Evolutionary conservation across 768 basidiomycete genomes (phyloP).

Genomic region (Tricholoma furcatifolium): DNA sequence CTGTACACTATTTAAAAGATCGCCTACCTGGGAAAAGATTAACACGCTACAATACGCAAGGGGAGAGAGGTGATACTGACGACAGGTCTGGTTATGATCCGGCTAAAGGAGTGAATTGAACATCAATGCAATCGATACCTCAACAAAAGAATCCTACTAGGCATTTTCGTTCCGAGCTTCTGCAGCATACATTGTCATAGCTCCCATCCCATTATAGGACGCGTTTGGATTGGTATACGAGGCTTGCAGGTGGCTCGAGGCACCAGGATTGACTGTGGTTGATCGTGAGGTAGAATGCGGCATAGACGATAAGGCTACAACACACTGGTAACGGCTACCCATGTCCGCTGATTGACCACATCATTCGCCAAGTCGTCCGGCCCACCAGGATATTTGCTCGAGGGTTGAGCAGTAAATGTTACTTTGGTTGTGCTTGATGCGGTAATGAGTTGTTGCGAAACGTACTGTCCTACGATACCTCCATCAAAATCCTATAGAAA

Average conservation of each 20-base stretch:
- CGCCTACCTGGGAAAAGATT: conserved; percentile 24
- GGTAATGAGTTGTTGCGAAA: conserved; percentile 33
- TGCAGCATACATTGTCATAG: conserved; percentile 46
- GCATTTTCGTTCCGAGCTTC: conserved; percentile 63
- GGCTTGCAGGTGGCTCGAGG: conserved; percentile 33
- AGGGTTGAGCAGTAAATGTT: conserved; percentile 38
- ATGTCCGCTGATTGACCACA: conserved; percentile 46
- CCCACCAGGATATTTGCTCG: conserved; percentile 42
- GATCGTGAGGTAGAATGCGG: neutral
- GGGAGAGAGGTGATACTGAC: conserved; percentile 17
- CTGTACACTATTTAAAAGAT: conserved; percentile 32
- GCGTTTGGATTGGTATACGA: conserved; percentile 37
- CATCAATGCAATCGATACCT: neutral
- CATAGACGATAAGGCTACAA: neutral
- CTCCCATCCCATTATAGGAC: conserved; percentile 45
- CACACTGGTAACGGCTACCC: conserved; percentile 53
- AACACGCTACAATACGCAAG: neutral
- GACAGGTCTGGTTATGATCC: conserved; percentile 30
- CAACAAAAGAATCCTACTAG: conserved; percentile 41
- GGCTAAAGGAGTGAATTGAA: conserved; percentile 16
- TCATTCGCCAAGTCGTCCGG: conserved; percentile 37
- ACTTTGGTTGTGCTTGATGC: conserved; percentile 31
- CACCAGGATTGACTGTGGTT: conserved; percentile 37
- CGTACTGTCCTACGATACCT: conserved; percentile 41
- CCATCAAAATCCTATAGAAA: conserved; percentile 54